These are phyloP conservation scores for Hanseniaspora nectarophila DNA, from an alignment of 805 yeast species.

Conservation along the genomic window DNA sequence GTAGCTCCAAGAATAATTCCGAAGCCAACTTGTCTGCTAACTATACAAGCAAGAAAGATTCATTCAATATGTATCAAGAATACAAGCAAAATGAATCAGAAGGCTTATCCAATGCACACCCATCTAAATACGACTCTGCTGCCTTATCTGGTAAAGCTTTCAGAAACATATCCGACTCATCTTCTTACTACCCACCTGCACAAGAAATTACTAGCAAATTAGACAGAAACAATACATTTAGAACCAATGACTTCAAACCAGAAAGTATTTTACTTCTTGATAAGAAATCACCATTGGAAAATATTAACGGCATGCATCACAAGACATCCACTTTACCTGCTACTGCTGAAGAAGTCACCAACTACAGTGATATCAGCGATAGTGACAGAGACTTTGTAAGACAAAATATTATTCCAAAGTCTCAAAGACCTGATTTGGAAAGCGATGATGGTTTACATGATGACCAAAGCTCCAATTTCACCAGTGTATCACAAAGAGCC, in stretches of 20 bases:
- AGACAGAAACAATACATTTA: constrained; percentile 8
- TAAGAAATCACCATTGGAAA: constrained; percentile 12
- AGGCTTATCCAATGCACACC: neutral
- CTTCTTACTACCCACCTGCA: neutral
- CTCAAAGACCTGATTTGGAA: constrained; percentile 19
- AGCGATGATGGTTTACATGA: constrained; percentile 23
- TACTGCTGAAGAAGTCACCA: constrained; percentile 16
- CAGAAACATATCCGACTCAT: constrained; percentile 3
- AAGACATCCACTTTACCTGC: constrained; percentile 1
- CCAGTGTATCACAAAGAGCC: constrained; percentile 69
- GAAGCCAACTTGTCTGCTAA: neutral
- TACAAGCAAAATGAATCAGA: constrained; percentile 13
- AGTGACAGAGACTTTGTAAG: constrained; percentile 20
- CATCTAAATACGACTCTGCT: constrained; percentile 8
- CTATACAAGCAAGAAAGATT: constrained; percentile 2
- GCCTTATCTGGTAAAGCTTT: neutral
- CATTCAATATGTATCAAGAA: constrained; percentile 12
- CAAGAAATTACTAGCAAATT: neutral
- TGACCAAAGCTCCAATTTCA: constrained; percentile 48
- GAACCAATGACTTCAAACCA: constrained; percentile 13
- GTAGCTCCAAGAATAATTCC: neutral
- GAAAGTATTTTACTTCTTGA: constrained; percentile 8
- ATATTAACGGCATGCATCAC: constrained; percentile 3
- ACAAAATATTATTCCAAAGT: constrained; percentile 18
- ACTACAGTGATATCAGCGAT: constrained; percentile 16